A percentile compares a stretch with the other conserved stretches of the same genome.
Evolutionary conservation across 2,329 filamentous ascomycete species (phyloP).

Genomic region (Corinectria fuckeliana): DNA sequence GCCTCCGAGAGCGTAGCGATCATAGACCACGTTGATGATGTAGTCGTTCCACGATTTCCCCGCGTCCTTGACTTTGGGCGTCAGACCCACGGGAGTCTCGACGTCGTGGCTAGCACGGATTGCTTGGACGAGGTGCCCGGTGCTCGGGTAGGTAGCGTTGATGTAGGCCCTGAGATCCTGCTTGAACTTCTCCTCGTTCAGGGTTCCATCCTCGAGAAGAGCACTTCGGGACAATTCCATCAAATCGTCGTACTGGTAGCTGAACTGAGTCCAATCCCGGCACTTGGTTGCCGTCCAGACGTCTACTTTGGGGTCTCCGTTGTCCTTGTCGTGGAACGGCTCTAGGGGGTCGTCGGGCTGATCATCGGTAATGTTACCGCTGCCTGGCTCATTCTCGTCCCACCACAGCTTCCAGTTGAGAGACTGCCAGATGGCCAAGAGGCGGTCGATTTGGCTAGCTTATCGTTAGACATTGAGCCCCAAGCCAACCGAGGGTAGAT

Average conservation of each 20-base stretch:
- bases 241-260: conserved; percentile 7
- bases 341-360: not conserved
- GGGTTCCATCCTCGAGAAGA: not conserved
- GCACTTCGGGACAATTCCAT: too few relatives aligned
- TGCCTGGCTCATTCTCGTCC: conserved; percentile 1
- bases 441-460: conserved; percentile 17
- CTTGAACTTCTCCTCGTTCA: not conserved
- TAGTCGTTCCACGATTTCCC: not conserved
- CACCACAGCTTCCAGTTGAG: conserved; percentile 22
- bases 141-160: not conserved
- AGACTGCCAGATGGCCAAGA: conserved; percentile 21
- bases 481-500: not conserved
- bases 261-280: not conserved
- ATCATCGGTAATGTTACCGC: too few relatives aligned
- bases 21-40: conserved; percentile 6
- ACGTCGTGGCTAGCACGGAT: not conserved
- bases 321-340: conserved; percentile 13
- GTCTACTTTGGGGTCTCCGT: not conserved
- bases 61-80: not conserved
- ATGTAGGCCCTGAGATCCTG: not conserved
- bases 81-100: not conserved
- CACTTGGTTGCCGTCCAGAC: conserved; percentile 10
- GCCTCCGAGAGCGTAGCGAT: not conserved
- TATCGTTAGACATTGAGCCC: not conserved
- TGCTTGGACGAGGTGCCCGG: not conserved